A percentile compares a stretch with the other conserved stretches of the same genome.
These are phyloP conservation scores for Rickenella mellea DNA, from an alignment of 768 basidiomycete species.

Conservation along the genomic window DNA sequence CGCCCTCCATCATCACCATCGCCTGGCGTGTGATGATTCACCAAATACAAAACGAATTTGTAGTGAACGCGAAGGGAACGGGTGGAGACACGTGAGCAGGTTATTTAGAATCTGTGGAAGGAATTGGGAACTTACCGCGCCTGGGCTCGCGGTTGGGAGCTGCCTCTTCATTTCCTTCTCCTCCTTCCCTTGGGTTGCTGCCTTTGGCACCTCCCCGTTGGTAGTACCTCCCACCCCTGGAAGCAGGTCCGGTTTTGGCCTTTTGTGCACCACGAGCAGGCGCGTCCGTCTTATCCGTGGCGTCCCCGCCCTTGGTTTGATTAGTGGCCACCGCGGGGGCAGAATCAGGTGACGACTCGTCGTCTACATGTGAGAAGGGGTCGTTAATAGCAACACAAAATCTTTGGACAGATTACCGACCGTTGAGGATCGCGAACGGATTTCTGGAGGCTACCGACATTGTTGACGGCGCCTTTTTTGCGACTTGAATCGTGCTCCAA, in stretches of 20 bases:
- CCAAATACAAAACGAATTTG: neutral
- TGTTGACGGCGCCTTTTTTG: constrained; percentile 58
- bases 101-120: constrained; percentile 3
- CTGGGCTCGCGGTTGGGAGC: constrained; percentile 21
- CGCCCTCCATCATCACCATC: constrained; percentile 31
- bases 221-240: constrained; percentile 66
- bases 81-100: constrained; percentile 6
- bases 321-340: neutral
- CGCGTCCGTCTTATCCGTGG: constrained; percentile 19
- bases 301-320: constrained; percentile 3
- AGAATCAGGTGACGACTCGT: neutral
- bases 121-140: constrained; percentile 2
- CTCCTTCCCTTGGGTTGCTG: constrained; percentile 29
- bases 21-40: constrained; percentile 12
- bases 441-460: constrained; percentile 91
- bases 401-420: constrained; percentile 29
- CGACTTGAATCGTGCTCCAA: too few relatives aligned
- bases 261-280: constrained; percentile 33
- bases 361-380: neutral
- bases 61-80: too few relatives aligned
- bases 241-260: constrained; percentile 43
- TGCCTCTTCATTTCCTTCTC: constrained; percentile 27
- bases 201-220: constrained; percentile 45
- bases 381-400: neutral
- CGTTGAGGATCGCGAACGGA: constrained; percentile 76